A percentile compares a stretch with the other conserved stretches of the same genome.
Conservation (phyloP, 805 yeast genomes). For the Candida odintsovae region DNA sequence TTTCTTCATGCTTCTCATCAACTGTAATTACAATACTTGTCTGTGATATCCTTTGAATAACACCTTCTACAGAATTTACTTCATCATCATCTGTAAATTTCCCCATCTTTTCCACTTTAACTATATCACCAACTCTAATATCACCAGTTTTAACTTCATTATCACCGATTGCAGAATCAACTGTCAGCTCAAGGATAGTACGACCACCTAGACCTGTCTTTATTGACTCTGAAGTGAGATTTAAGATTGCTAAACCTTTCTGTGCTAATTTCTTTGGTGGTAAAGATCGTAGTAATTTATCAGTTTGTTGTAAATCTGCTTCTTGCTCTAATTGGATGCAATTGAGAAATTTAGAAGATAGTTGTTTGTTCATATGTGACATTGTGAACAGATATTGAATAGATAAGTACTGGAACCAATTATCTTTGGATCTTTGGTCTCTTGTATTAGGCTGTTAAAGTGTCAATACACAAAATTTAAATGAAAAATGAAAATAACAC, state of each 20-base stretch:
- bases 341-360: conserved; percentile 15
- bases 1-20: conserved; percentile 49
- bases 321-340: conserved; percentile 14
- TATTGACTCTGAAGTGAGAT: conserved; percentile 53
- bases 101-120: neutral
- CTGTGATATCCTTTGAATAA: conserved; percentile 49
- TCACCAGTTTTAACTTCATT: neutral
- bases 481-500: too few relatives aligned
- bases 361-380: conserved; percentile 1
- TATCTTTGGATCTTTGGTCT: too few relatives aligned
- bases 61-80: conserved; percentile 45
- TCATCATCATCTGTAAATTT: neutral
- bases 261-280: conserved; percentile 63
- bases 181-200: conserved; percentile 53
- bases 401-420: too few relatives aligned
- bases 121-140: neutral
- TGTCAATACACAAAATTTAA: too few relatives aligned
- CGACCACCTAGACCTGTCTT: conserved; percentile 80
- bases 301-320: conserved; percentile 21
- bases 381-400: too few relatives aligned
- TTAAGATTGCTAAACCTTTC: conserved; percentile 70
- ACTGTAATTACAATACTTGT: conserved; percentile 52
- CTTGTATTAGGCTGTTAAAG: too few relatives aligned
- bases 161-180: conserved; percentile 39
- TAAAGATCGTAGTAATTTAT: conserved; percentile 36